Percentiles rank a stretch among this genome's conserved stretches.
Conservation (phyloP, 2,329 filamentous ascomycete genomes). For the Stachybotrys chartarum region DNA sequence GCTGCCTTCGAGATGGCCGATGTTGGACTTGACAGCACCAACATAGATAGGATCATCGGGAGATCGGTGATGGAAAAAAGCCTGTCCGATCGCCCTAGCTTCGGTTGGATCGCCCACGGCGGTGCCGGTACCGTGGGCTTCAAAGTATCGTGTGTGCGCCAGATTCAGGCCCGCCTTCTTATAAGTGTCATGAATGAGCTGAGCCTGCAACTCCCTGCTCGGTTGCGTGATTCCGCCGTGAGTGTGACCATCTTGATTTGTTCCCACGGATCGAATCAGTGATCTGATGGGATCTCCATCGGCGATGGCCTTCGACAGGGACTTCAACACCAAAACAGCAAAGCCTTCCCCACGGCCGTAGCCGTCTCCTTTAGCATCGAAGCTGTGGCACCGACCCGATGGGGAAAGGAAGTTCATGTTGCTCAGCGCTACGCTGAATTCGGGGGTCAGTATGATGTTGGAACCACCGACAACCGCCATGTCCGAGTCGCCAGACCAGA, state of each 20-base stretch:
- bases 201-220: slow-evolving; percentile 29
- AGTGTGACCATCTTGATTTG: slow-evolving; percentile 27
- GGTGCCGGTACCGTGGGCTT: slow-evolving; percentile 46
- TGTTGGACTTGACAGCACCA: slow-evolving; percentile 11
- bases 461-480: not conserved
- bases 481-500: not conserved
- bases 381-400: not conserved
- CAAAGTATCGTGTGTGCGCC: slow-evolving; percentile 31
- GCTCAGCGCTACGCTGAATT: not conserved
- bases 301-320: slow-evolving; percentile 12
- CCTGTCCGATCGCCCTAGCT: slow-evolving; percentile 20
- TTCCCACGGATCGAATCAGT: slow-evolving; percentile 18
- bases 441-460: not conserved
- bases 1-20: slow-evolving; percentile 10
- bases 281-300: slow-evolving; percentile 14
- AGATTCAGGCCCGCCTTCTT: slow-evolving; percentile 24
- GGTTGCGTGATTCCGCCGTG: slow-evolving; percentile 40
- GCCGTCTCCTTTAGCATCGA: not conserved
- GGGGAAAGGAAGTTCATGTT: slow-evolving; percentile 1
- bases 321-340: not conserved
- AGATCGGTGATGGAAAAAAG: not conserved
- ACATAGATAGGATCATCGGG: not conserved
- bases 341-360: not conserved
- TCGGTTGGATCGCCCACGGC: slow-evolving; percentile 35
- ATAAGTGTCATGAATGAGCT: slow-evolving; percentile 33